Percentiles rank a stretch among this genome's conserved stretches.
Evolutionary conservation across 1,284 basidiomycete genomes (phyloP).

Genomic region (Sporisorium reilianum): DNA sequence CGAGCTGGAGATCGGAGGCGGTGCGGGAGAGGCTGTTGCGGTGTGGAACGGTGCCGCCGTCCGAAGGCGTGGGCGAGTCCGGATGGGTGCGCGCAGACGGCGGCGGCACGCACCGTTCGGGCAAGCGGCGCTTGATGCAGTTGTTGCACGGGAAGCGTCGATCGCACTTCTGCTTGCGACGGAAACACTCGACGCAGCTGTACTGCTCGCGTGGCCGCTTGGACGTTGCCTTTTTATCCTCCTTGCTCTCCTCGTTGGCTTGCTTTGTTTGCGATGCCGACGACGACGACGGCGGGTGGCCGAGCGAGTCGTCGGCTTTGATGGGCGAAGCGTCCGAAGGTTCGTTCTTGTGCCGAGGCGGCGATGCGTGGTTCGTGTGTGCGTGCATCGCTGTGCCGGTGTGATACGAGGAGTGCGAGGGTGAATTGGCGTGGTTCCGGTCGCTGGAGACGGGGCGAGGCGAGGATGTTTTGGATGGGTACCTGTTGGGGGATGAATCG

Average conservation of each 20-base stretch:
- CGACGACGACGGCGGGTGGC: conserved; percentile 4
- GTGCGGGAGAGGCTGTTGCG: conserved; percentile 30
- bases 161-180: conserved; percentile 57
- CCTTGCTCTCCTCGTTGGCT: conserved; percentile 18
- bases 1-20: conserved; percentile 29
- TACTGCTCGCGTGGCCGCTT: conserved; percentile 52
- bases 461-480: not conserved
- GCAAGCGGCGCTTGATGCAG: conserved; percentile 52
- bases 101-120: conserved; percentile 49
- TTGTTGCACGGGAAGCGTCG: conserved; percentile 56
- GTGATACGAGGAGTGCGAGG: conserved; percentile 10
- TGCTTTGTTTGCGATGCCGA: conserved; percentile 9
- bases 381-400: not conserved
- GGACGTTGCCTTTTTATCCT: conserved; percentile 33
- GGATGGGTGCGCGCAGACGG: conserved; percentile 25
- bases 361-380: conserved; percentile 9
- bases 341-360: conserved; percentile 20
- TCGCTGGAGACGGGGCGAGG: conserved; percentile 14
- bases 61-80: conserved; percentile 35
- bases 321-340: conserved; percentile 35
- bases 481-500: conserved; percentile 6
- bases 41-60: conserved; percentile 15
- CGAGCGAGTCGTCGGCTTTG: conserved; percentile 27
- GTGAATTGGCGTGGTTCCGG: conserved; percentile 13
- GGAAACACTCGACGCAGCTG: conserved; percentile 54